phyloP scores from a whole-genome alignment of 371 early-diverging fungal species.

The Rhizopus arrhizus region DNA sequence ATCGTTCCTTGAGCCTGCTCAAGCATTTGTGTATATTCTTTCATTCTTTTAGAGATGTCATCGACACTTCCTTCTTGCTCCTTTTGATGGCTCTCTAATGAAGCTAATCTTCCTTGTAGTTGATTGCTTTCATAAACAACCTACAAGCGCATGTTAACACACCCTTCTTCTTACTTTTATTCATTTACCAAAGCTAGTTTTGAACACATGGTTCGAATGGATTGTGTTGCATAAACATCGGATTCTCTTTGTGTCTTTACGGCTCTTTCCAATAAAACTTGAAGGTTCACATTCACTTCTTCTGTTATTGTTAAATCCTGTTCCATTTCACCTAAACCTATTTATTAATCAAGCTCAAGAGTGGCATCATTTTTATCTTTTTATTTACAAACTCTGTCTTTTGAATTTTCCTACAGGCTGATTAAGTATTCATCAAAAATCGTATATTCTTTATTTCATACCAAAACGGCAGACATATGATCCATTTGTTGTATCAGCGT shows the following conservation, averaged over 20 bases:
- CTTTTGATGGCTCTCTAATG: conserved; percentile 35
- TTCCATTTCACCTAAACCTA: conserved; percentile 37
- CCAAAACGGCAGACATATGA: conserved; percentile 57
- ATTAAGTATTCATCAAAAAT: not conserved
- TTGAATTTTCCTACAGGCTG: conserved; percentile 18
- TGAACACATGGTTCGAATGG: conserved; percentile 56
- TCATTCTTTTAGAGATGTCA: conserved; percentile 39
- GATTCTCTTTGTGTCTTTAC: conserved; percentile 59
- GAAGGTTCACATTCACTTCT: conserved; percentile 67
- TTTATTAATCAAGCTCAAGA: not conserved
- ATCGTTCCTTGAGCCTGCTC: conserved; percentile 49
- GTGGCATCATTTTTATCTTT: not conserved
- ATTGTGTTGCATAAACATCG: conserved; percentile 58
- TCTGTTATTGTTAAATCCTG: conserved; percentile 60
- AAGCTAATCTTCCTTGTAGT: conserved; percentile 33
- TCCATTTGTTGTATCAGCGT: conserved; percentile 60
- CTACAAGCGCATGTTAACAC: conserved; percentile 13
- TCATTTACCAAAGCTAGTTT: conserved; percentile 59
- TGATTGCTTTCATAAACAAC: conserved; percentile 43
- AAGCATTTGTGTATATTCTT: conserved; percentile 46
- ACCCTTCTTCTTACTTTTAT: conserved; percentile 11
- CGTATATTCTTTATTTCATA: conserved; percentile 19
- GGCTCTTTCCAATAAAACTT: conserved; percentile 59
- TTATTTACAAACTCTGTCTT: conserved; percentile 30
- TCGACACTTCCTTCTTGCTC: conserved; percentile 38